A percentile compares a stretch with the other conserved stretches of the same genome.
phyloP scores from a whole-genome alignment of 441 rosid species.

The Eruca vesicaria region DNA sequence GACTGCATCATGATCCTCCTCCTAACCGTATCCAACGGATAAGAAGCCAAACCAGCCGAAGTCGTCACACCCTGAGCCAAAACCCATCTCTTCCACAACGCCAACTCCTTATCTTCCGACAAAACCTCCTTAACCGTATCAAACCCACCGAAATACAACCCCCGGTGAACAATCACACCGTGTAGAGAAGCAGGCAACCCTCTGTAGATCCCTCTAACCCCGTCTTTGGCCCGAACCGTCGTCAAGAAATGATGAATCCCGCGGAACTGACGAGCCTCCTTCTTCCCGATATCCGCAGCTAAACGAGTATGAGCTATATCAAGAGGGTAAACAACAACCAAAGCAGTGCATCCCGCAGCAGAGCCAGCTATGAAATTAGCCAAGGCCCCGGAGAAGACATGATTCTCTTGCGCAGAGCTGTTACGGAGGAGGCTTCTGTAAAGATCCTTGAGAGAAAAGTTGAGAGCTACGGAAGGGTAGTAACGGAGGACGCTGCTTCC shows the following conservation, averaged over 20 bases:
- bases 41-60: slow-evolving; percentile 80
- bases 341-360: slow-evolving; percentile 85
- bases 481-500: slow-evolving; percentile 89
- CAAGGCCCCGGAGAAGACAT: slow-evolving; percentile 56
- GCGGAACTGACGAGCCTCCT: slow-evolving; percentile 71
- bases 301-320: slow-evolving; percentile 96
- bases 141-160: slow-evolving; percentile 89
- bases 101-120: slow-evolving; percentile 57
- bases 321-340: slow-evolving; percentile 85
- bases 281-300: slow-evolving; percentile 88
- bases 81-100: slow-evolving; percentile 87
- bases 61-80: slow-evolving; percentile 94
- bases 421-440: slow-evolving; percentile 69
- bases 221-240: slow-evolving; percentile 70
- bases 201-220: slow-evolving; percentile 74
- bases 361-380: slow-evolving; percentile 92
- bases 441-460: slow-evolving; percentile 94
- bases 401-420: slow-evolving; percentile 45
- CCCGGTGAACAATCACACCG: slow-evolving; percentile 82
- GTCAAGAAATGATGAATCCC: slow-evolving; percentile 82
- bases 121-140: slow-evolving; percentile 82
- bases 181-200: slow-evolving; percentile 92
- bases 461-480: slow-evolving; percentile 97
- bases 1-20: slow-evolving; percentile 98
- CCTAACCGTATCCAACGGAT: slow-evolving; percentile 86